Percentiles rank a stretch among this genome's conserved stretches.
These are phyloP conservation scores for Crithidia sp. DNA, from an alignment of 208 protist genomes.

Conservation along the genomic window DNA sequence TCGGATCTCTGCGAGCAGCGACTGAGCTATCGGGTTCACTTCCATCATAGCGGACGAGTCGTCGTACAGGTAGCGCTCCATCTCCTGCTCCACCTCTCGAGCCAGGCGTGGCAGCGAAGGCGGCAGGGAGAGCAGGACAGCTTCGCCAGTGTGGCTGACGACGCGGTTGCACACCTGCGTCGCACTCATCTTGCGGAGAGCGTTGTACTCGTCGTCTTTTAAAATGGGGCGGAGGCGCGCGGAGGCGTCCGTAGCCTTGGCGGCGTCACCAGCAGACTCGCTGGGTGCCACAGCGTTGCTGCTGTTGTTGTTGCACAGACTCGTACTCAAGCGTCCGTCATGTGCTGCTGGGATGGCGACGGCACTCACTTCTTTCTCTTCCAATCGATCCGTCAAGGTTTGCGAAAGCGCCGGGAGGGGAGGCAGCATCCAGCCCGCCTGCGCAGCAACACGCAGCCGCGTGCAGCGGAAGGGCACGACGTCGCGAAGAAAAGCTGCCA, in stretches of 20 bases:
- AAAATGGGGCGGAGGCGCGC: constrained; percentile 13
- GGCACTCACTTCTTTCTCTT: constrained; percentile 14
- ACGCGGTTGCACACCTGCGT: constrained; percentile 52
- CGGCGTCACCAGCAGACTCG: neutral
- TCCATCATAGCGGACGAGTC: constrained; percentile 67
- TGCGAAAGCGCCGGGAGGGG: constrained; percentile 33
- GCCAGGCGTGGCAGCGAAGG: constrained; percentile 44
- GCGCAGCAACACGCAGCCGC: constrained; percentile 46
- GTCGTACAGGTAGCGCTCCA: constrained; percentile 78
- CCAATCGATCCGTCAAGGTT: constrained; percentile 12
- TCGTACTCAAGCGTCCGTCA: no score
- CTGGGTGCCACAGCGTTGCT: neutral
- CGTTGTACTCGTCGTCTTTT: constrained; percentile 25
- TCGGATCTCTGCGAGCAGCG: constrained; percentile 43
- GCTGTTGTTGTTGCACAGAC: neutral
- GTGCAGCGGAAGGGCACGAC: constrained; percentile 42
- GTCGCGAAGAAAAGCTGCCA: constrained; percentile 25
- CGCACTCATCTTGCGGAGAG: constrained; percentile 26
- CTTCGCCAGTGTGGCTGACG: constrained; percentile 59
- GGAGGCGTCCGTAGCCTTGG: neutral
- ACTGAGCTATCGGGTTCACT: constrained; percentile 43
- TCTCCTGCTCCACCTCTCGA: constrained; percentile 70
- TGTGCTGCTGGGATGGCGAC: neutral
- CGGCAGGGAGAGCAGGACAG: constrained; percentile 59
- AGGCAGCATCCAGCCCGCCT: constrained; percentile 64